These are phyloP conservation scores for Limnanthes douglasii DNA, from an alignment of 345 rosid species.

Conservation along the genomic window DNA sequence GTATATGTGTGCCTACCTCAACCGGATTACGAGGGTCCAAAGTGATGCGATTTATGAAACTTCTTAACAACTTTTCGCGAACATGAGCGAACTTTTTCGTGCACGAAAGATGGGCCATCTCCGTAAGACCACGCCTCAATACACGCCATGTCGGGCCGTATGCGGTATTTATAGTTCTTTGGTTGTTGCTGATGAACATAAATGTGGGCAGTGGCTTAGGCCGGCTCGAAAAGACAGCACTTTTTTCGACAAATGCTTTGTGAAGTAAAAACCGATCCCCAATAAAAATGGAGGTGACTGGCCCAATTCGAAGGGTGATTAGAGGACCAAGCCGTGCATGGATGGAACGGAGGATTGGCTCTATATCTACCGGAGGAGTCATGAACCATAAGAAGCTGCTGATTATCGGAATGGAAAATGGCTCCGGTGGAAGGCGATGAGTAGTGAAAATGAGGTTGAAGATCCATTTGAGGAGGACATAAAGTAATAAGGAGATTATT, in stretches of 20 bases:
- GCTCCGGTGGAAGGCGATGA: neutral
- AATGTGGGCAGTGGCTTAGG: neutral
- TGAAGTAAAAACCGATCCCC: neutral
- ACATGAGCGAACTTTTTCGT: neutral
- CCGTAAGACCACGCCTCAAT: too few relatives aligned
- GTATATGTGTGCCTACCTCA: neutral
- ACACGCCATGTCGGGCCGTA: neutral
- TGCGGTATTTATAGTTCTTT: neutral
- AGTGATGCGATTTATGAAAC: neutral
- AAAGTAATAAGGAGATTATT: too few relatives aligned
- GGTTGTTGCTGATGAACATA: neutral
- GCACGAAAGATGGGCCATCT: neutral
- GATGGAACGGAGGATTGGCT: neutral
- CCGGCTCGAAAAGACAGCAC: neutral
- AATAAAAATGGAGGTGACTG: neutral
- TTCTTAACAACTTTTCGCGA: neutral
- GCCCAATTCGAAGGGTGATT: neutral
- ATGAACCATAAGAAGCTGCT: neutral
- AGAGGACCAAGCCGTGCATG: neutral
- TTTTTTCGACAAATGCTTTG: neutral
- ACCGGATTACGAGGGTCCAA: neutral
- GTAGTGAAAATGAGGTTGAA: too few relatives aligned
- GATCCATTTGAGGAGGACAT: too few relatives aligned
- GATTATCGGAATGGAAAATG: neutral
- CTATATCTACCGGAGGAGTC: neutral